A percentile compares a stretch with the other conserved stretches of the same genome.
These are phyloP conservation scores for Lyophyllum semitale DNA, from an alignment of 768 basidiomycete species.

Conservation along the genomic window DNA sequence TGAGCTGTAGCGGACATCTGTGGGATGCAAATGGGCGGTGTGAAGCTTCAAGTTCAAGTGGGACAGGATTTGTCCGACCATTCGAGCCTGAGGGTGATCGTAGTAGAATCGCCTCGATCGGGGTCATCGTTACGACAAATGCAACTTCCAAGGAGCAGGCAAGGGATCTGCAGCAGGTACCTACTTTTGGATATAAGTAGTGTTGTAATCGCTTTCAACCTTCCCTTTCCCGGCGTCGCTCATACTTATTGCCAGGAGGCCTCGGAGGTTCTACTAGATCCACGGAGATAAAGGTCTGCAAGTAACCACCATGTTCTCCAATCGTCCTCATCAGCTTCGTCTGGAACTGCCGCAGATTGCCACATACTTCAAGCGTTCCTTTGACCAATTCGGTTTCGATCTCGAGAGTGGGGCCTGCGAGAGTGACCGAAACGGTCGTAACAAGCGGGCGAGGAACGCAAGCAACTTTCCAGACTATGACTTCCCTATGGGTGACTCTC, in stretches of 20 bases:
- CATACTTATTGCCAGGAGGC: too few relatives aligned
- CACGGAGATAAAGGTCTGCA: too few relatives aligned
- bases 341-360: conserved; percentile 50
- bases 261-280: too few relatives aligned
- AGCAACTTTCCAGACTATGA: conserved; percentile 44
- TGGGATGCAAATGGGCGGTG: too few relatives aligned
- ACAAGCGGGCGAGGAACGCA: conserved; percentile 59
- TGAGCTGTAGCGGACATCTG: too few relatives aligned
- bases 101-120: neutral
- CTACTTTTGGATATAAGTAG: too few relatives aligned
- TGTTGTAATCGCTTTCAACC: too few relatives aligned
- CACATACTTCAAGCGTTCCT: conserved; percentile 62
- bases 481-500: conserved; percentile 33
- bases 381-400: conserved; percentile 60
- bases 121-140: neutral
- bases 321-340: conserved; percentile 53
- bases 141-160: neutral
- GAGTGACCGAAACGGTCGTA: conserved; percentile 47
- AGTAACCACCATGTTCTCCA: conserved; percentile 38
- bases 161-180: too few relatives aligned
- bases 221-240: too few relatives aligned
- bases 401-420: conserved; percentile 42
- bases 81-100: neutral
- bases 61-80: neutral
- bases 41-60: too few relatives aligned